Base-by-base conservation (phyloP, 768 basidiomycete genomes). In the Amanita fuliginea region DNA sequence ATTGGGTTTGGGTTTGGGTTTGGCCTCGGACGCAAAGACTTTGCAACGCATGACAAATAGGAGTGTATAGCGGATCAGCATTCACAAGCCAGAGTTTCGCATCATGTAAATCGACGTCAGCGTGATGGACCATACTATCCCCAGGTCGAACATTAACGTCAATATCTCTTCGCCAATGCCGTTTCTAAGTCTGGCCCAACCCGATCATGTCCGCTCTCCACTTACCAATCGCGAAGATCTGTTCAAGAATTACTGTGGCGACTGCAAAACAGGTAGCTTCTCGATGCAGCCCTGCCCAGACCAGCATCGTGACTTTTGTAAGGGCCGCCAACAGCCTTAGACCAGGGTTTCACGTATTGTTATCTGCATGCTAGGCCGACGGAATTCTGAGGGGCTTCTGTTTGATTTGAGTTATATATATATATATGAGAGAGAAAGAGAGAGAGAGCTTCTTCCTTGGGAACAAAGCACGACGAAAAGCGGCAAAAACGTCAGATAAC, bases 181-280 rank as follows among this genome's bases (percentile, higher is more conserved):
- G 36, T 46, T 26, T 46, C 21, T 28, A 26, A 35, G 34, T 46
- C 16, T 22, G 34, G 16, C n/a, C n/a, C 34, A 47, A n/a, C 14
- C 34, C 46, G 46, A 47, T 47, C 46, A 47, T 19, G 14, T 2
- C 35, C 46, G 22, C 26, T 47, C 35, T 37, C 46, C 46, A 47
- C 46, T 39, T 26, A n/a, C 35, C 24, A 24, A 26, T 47, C 46
- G 34, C 16, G 35, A 6, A 26, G 5, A 26, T 35, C 46, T 34
- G 34, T 14, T 45, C 24, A 26, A 26, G 6, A 14, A 24, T 11
- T 28, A 6, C 41, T 26, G 1, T 42, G 13, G 22, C 24, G 22
- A 42, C 24, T 5, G 13, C 24, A 6, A 16, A 7, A 13, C 10
- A 42, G 21, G 41, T 13, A 42, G 22, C 6, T 5, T 14, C 14